Conservation (phyloP, 1,284 basidiomycete genomes). For the Rugosomyces carneus region DNA sequence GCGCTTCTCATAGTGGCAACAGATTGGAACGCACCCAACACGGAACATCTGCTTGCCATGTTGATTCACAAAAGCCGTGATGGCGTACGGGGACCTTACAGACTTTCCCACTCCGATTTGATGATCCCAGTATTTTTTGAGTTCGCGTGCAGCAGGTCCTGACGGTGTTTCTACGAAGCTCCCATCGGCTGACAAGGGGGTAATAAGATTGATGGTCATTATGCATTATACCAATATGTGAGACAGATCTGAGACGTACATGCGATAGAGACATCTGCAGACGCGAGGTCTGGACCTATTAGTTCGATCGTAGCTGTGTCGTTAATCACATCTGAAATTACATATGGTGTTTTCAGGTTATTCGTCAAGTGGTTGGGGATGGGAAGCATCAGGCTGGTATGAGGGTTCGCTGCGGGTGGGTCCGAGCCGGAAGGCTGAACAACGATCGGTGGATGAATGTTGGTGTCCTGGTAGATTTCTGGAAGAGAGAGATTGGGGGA, state of each 20-base stretch:
- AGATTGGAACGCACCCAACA: slow-evolving; percentile 49
- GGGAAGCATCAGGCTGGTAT: slow-evolving; percentile 35
- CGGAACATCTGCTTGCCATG: slow-evolving; percentile 71
- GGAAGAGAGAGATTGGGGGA: slow-evolving; percentile 12
- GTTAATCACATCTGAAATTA: slow-evolving; percentile 30
- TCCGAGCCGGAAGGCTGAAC: slow-evolving; percentile 15
- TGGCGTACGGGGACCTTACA: slow-evolving; percentile 68
- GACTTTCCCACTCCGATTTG: slow-evolving; percentile 57
- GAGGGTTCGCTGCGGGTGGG: background rate
- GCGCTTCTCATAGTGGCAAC: slow-evolving; percentile 2
- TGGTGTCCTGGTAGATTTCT: slow-evolving; percentile 14
- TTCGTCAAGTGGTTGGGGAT: slow-evolving; percentile 31
- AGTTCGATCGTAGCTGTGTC: slow-evolving; percentile 10
- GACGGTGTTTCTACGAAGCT: slow-evolving; percentile 75
- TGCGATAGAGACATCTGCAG: slow-evolving; percentile 56
- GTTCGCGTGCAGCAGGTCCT: slow-evolving; percentile 61
- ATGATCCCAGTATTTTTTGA: slow-evolving; percentile 70
- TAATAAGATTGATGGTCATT: slow-evolving; percentile 8
- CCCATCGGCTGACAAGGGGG: slow-evolving; percentile 47
- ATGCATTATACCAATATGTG: slow-evolving; percentile 6
- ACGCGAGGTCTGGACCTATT: slow-evolving; percentile 32
- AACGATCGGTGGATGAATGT: slow-evolving; percentile 18
- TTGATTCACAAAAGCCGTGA: slow-evolving; percentile 72
- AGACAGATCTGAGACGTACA: slow-evolving; percentile 37
- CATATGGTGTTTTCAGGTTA: slow-evolving; percentile 36